Base-by-base conservation (phyloP, 108 stramenopile genomes). In the Nitzschia inconspicua region DNA sequence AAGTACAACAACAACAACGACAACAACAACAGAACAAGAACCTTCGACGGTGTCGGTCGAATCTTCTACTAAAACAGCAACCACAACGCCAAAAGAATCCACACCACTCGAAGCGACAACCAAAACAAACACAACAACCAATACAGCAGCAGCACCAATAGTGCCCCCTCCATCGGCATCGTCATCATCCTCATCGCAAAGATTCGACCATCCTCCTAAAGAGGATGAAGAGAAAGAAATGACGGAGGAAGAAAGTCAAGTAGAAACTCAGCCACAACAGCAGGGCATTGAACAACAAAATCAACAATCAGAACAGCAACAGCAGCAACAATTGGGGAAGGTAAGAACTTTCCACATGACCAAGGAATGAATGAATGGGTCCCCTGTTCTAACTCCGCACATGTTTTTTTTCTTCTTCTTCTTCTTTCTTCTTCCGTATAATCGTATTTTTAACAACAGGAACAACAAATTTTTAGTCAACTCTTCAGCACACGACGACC, bases 401-500 rank as follows among this genome's bases (percentile, higher is more conserved):
- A n/a, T n/a, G n/a, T n/a, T n/a, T n/a, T n/a, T n/a, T n/a, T n/a
- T n/a, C n/a, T n/a, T n/a, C n/a, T n/a, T n/a, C n/a, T n/a, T n/a
- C n/a, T n/a, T n/a, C n/a, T n/a, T n/a, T n/a, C n/a, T n/a, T n/a
- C n/a, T n/a, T n/a, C n/a, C n/a, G n/a, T n/a, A 30, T 23, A 14
- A 27, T 20, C 50, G 7, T 22, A 52, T 28, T 1, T 22, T 36
- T 22, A 20, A 19, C 28, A 8, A 34, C 16, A 70, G 68, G 68
- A 70, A 54, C 68, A 59, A 37, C 53, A 60, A 52, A 32, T 62
- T 20, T 70, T 70, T 47, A 62, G 52, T 28, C 57, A 61, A 27
- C 75, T 91, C 34, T 94, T 91, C 59, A 83, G 79, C 44, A 89
- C 89, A 24, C 74, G 88, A 23, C 68, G 74, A 24, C 93, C 89